Base-by-base conservation (phyloP, 2,329 filamentous ascomycete species). In the Hymenoscyphus linearis region DNA sequence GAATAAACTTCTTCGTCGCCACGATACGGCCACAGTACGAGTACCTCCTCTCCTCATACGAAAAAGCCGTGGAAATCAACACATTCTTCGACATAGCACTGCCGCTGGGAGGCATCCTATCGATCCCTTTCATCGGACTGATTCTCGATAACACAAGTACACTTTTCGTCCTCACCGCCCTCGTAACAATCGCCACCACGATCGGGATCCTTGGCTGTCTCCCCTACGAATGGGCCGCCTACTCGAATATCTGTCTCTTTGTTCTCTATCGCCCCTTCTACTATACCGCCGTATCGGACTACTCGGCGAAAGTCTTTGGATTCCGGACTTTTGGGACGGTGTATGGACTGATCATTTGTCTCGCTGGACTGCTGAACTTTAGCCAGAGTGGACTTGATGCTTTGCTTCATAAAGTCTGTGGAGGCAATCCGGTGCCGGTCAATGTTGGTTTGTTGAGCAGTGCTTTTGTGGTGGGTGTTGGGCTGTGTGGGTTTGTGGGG, bases 1-100 rank as follows among this genome's bases (percentile, higher is more conserved):
- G 88, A 34, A 96, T 96, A 81, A 96, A 96, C 76, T 96, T 92
- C 78, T 96, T 96, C 72, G 90, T 96, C 58, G 91, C 92, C 3
- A 96, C 92, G 2, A 87, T 96, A 65, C 83, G 89, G 1, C 81
- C 87, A 1, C 92, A 97, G 74, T 96, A 96, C 75, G 83, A 85
- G 52, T 87, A 86, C 68, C 82, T 97, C 9, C 83, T 96, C 16
- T 79, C 79, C 53, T 85, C 85, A 12, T 78, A 79, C 62, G 73
- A 77, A 1, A 79, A 81, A 61, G 90, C 91, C 0, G 80, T 85
- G 9, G 76, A 82, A 60, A 81, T 96, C 71, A 96, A 96, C 76
- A 82, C 88, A 60, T 87, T 93, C 74, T 96, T 97, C 76, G 92
- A 96, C 70, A 76, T 90, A n/a, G 86, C 91, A 22, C 80, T 96